These are phyloP conservation scores for Colletotrichum kahawae DNA, from an alignment of 2,329 filamentous ascomycete species.

Conservation along the genomic window DNA sequence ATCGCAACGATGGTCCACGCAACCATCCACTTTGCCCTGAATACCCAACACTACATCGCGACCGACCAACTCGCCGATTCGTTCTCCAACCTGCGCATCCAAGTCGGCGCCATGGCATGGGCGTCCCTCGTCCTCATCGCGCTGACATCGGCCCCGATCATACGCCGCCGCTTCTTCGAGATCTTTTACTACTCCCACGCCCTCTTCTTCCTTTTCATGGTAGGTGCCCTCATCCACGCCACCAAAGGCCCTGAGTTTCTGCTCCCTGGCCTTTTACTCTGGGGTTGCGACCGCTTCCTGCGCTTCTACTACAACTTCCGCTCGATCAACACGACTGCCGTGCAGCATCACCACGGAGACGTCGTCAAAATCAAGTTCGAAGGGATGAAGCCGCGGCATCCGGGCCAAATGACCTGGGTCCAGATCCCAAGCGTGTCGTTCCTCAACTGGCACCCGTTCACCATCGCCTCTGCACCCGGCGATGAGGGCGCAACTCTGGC, in stretches of 20 bases:
- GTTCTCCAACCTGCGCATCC: not conserved
- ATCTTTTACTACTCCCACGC: not conserved
- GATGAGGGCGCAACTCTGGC: not conserved
- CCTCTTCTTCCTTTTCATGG: not conserved
- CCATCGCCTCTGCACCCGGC: not conserved
- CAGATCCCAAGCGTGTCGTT: not conserved
- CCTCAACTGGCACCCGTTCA: not conserved
- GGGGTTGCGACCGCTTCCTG: not conserved
- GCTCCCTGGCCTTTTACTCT: not conserved
- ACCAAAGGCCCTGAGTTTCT: not conserved
- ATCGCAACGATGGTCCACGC: not conserved
- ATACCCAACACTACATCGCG: not conserved
- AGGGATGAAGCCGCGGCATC: not conserved
- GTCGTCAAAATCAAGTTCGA: not conserved
- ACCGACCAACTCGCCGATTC: not conserved
- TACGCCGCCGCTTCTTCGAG: not conserved
- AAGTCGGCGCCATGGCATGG: not conserved
- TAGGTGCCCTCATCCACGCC: not conserved
- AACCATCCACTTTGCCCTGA: not conserved
- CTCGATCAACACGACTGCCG: not conserved
- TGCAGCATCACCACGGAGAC: not conserved
- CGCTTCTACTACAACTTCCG: not conserved
- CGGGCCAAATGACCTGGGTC: not conserved
- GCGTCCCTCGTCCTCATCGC: not conserved
- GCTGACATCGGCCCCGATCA: not conserved